These are phyloP conservation scores for Punica granatum DNA, from an alignment of 345 rosid species.

Conservation along the genomic window DNA sequence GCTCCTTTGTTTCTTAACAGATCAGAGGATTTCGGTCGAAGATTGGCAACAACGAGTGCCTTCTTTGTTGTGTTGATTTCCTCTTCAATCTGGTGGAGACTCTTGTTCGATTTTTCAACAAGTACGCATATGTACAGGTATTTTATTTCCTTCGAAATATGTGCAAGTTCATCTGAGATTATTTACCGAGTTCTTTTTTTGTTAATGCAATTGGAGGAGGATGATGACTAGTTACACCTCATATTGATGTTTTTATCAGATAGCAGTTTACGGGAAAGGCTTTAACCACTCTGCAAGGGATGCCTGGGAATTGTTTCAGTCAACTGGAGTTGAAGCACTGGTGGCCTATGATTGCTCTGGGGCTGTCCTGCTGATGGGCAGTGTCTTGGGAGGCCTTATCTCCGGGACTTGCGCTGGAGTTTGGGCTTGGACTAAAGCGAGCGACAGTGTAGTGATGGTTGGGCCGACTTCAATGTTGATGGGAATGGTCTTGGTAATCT, in stretches of 20 bases:
- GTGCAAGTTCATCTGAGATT: neutral
- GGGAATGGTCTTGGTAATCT: constrained; percentile 91
- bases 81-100: constrained; percentile 91
- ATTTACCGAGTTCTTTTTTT: neutral
- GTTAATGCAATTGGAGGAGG: neutral
- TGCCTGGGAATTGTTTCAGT: constrained; percentile 96
- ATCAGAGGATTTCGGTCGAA: constrained; percentile 92
- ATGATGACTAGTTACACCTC: neutral
- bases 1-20: constrained; percentile 24
- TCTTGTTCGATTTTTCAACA: constrained; percentile 94
- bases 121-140: constrained; percentile 97
- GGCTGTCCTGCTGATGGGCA: constrained; percentile 89
- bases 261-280: constrained; percentile 87
- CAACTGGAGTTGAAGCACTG: constrained; percentile 96
- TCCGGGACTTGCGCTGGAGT: constrained; percentile 79
- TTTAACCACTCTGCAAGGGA: constrained; percentile 93
- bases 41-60: constrained; percentile 90
- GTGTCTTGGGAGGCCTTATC: constrained; percentile 80
- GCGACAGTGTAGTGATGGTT: constrained; percentile 67
- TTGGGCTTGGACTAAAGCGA: constrained; percentile 71
- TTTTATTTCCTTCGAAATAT: neutral
- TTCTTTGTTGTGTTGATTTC: constrained; percentile 93
- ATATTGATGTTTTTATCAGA: constrained; percentile 29
- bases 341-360: constrained; percentile 96
- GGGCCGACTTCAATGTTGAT: constrained; percentile 91